Evolutionary conservation across 768 basidiomycete species (phyloP).

Genomic region (Phlebiopsis flavidoalba): DNA sequence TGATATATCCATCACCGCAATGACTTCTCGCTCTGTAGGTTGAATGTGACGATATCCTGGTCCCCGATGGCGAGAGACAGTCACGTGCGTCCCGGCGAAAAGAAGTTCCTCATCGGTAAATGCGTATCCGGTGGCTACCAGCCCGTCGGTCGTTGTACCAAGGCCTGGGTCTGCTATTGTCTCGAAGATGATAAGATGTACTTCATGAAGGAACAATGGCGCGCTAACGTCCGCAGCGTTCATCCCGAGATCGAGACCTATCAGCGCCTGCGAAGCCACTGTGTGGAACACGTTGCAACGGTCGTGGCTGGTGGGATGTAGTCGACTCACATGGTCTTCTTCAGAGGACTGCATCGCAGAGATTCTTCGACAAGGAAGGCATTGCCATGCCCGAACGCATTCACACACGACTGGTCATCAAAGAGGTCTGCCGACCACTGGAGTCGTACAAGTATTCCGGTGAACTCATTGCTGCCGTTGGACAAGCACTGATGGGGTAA

Average conservation of each 20-base stretch:
- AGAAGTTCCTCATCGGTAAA: not conserved
- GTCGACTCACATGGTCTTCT: not conserved
- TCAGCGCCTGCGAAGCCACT: not conserved
- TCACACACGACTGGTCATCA: not conserved
- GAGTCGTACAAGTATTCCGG: not conserved
- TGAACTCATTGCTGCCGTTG: not conserved
- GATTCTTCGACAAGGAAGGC: not conserved
- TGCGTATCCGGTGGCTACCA: not conserved
- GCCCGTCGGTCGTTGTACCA: constrained; percentile 17
- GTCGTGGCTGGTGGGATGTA: constrained; percentile 1
- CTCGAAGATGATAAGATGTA: not conserved
- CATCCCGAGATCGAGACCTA: constrained; percentile 2
- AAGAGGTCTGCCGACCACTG: not conserved
- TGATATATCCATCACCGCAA: not conserved
- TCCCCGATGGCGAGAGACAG: not conserved
- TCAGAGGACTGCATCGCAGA: not conserved
- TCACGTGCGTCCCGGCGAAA: not conserved
- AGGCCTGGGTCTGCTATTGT: constrained; percentile 22
- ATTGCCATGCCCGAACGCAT: not conserved
- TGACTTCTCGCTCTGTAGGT: not conserved
- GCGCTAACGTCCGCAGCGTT: not conserved
- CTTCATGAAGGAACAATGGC: constrained; percentile 7
- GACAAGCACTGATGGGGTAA: too few relatives aligned
- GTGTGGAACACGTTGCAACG: not conserved
- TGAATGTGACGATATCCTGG: not conserved